Evolutionary conservation across 805 yeast species (phyloP).

Genomic region (Pachysolen tannophilus): DNA sequence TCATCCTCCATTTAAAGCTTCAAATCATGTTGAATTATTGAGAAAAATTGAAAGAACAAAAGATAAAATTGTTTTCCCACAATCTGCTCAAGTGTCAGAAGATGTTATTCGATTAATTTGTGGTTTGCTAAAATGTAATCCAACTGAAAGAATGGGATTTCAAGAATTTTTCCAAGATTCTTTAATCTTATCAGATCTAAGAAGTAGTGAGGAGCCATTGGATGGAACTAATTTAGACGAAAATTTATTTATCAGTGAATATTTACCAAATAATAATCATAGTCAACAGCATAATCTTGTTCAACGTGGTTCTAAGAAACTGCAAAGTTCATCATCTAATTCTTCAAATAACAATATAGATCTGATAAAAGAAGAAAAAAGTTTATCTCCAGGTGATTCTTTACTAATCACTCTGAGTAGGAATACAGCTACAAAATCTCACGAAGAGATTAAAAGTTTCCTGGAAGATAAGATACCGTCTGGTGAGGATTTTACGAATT

Average conservation of each 20-base stretch:
- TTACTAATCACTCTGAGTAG: constrained; percentile 26
- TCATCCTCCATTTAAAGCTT: constrained; percentile 92
- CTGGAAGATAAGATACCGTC: constrained; percentile 1
- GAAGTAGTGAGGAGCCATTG: constrained; percentile 47
- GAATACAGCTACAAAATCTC: constrained; percentile 30
- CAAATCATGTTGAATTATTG: constrained; percentile 83
- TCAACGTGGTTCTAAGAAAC: constrained; percentile 1
- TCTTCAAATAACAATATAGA: neutral
- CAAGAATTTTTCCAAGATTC: constrained; percentile 79
- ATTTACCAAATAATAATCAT: constrained; percentile 25
- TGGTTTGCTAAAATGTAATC: constrained; percentile 72
- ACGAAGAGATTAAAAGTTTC: constrained; percentile 20
- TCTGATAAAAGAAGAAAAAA: constrained; percentile 3
- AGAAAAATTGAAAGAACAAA: constrained; percentile 78
- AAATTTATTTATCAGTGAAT: constrained; percentile 79
- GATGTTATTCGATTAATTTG: constrained; percentile 65
- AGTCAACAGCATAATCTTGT: too few species aligned
- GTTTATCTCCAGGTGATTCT: constrained; percentile 13
- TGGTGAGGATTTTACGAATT: too few species aligned
- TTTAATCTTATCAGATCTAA: constrained; percentile 48
- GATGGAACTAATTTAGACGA: constrained; percentile 67
- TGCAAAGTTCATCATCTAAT: constrained; percentile 3
- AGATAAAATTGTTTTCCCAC: constrained; percentile 74
- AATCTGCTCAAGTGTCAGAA: constrained; percentile 52
- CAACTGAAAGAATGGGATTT: constrained; percentile 82